A percentile compares a stretch with the other conserved stretches of the same genome.
Conservation (phyloP, 176 grass and related monocot species). For the Canna indica region DNA sequence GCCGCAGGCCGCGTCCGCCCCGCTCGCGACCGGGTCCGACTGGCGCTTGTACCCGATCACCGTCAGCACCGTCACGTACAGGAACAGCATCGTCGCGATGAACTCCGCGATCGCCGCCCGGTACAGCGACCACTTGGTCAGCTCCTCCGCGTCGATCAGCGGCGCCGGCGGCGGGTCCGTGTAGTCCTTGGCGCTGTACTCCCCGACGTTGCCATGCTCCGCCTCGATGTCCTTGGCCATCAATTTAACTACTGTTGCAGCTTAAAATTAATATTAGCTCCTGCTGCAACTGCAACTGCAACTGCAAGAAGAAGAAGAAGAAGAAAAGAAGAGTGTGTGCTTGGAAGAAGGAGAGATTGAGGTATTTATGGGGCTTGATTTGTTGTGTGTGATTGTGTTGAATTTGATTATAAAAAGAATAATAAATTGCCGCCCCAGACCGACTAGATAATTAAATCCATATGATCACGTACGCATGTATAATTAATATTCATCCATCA, state of each 20-base stretch:
- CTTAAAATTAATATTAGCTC: background rate
- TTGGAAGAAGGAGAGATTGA: background rate
- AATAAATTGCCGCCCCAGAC: background rate
- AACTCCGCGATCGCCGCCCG: conserved; percentile 85
- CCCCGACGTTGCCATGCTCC: conserved; percentile 9
- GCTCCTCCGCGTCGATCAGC: conserved; percentile 64
- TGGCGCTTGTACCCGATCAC: conserved; percentile 91
- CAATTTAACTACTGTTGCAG: background rate
- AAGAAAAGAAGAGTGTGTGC: too few species aligned
- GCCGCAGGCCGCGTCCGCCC: conserved; percentile 52
- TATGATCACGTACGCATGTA: too few species aligned
- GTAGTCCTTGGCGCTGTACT: conserved; percentile 75
- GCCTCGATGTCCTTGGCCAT: conserved; percentile 82
- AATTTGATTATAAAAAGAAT: too few species aligned
- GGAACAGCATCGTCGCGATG: conserved; percentile 71
- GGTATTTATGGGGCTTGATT: background rate
- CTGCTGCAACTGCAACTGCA: background rate
- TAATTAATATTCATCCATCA: too few species aligned
- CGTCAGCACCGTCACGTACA: conserved; percentile 76
- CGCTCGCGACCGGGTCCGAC: conserved; percentile 29
- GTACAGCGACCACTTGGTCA: conserved; percentile 84
- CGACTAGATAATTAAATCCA: too few species aligned
- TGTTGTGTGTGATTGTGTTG: too few species aligned
- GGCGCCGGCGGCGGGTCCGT: conserved; percentile 57
- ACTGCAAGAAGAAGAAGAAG: background rate